Evolutionary conservation across 257 asterid species (phyloP).

Genomic region (Cinchona pubescens): DNA sequence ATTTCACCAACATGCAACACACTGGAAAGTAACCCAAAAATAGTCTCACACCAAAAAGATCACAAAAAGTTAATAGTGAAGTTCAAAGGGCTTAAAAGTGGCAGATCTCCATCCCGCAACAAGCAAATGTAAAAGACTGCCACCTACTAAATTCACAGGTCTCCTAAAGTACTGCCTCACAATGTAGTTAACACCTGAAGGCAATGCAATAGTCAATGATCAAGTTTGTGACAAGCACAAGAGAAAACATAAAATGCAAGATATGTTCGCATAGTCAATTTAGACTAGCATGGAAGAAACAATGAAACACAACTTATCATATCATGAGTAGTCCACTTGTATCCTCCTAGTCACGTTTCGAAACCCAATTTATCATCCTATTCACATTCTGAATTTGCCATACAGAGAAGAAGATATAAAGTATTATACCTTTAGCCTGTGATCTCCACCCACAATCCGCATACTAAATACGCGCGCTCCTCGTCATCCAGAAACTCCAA

Average conservation of each 20-base stretch:
- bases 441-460: slow-evolving; percentile 93
- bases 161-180: neutral
- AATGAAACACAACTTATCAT: neutral
- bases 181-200: neutral
- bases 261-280: neutral
- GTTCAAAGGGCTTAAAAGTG: neutral
- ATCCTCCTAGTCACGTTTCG: neutral
- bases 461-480: slow-evolving; percentile 66
- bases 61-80: neutral
- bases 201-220: neutral
- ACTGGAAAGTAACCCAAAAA: neutral
- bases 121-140: neutral
- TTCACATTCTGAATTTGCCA: neutral
- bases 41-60: neutral
- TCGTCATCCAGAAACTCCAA: slow-evolving; percentile 78
- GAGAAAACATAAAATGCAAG: neutral
- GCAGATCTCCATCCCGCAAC: neutral
- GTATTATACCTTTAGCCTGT: slow-evolving; percentile 64
- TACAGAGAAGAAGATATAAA: neutral
- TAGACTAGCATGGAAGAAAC: neutral
- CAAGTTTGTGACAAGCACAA: neutral
- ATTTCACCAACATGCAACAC: neutral
- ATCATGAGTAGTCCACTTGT: neutral
- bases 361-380: neutral
- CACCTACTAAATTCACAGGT: neutral